Base-by-base conservation (phyloP, 768 basidiomycete genomes). In the Tulasnella sp. region DNA sequence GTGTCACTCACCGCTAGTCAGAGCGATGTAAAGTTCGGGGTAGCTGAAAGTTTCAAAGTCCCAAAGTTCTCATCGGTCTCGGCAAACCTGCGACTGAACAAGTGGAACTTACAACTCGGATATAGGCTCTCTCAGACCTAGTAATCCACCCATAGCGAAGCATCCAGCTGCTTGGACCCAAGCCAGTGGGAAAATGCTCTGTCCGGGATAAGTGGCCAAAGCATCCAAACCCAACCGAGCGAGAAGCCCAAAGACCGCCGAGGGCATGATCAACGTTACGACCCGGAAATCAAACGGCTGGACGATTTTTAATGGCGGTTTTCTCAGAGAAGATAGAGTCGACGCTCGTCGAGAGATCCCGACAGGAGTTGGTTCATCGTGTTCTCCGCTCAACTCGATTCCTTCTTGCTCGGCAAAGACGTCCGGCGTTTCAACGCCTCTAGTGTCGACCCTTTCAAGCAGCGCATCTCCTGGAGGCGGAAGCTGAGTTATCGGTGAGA, bases 111-210 rank as follows among this genome's bases (percentile, higher is more conserved):
- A 98, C 96, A 93, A 92, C 83, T 88, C 86, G 72, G 91, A 91
- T 18, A 99, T 88, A 11, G 92, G 90, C 75, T 91, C 90, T 85
- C 93, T 96, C 83, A 93, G 84, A 24, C 89, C 90, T 28, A 96
- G 84, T 11, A 89, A 89, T 77, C 95, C 86, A 2, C 98, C 98
- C 96, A 99, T 99, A 41, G 97, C 87, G 77, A 96, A 87, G 86
- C 97, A 99, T 24, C 98, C 98, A 0, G 92, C 87, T 0, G 92
- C 93, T 85, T 99, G 97, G 0, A 91, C 89, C 87, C 96, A 98
- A 5, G 93, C 91, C 34, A 98, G 87, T 2, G 94, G 88, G 84
- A 96, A 98, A 7, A 98, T 91, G 82, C 91, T 89, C 69, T 89
- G 85, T 0, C 94, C 95, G 50, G 92, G 88, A 83, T 95, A 98